Percentiles rank a stretch among this genome's conserved stretches.
Conservation (phyloP, 2,329 filamentous ascomycete species). For the Drechslera avenae region DNA sequence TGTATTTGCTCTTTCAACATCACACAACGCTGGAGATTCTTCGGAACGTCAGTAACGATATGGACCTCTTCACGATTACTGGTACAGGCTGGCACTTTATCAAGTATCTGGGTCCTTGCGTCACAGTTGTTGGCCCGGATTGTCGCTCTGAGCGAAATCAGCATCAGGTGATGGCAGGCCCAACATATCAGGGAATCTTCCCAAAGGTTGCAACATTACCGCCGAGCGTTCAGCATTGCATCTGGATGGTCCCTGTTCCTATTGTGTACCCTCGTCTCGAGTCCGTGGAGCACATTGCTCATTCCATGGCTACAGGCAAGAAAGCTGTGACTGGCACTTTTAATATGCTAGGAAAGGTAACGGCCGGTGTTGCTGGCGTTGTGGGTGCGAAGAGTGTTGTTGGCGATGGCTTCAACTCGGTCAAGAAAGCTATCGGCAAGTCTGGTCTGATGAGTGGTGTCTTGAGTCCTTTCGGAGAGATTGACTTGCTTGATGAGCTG, state of each 20-base stretch:
- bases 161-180: conserved; percentile 89
- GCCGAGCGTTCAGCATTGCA: conserved; percentile 91
- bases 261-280: conserved; percentile 90
- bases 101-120: conserved; percentile 90
- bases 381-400: conserved; percentile 95
- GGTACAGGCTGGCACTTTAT: conserved; percentile 99
- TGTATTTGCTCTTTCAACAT: conserved; percentile 98
- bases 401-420: conserved; percentile 86
- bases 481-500: conserved; percentile 91
- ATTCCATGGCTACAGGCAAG: conserved; percentile 92
- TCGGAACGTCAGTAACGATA: conserved; percentile 83
- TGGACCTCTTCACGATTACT: conserved; percentile 93
- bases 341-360: conserved; percentile 93
- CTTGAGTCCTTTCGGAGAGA: conserved; percentile 92
- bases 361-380: conserved; percentile 91
- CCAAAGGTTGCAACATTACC: conserved; percentile 91
- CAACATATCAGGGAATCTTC: conserved; percentile 96
- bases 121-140: conserved; percentile 88
- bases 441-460: conserved; percentile 94
- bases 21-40: conserved; percentile 95
- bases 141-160: conserved; percentile 90
- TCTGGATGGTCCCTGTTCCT: conserved; percentile 94
- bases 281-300: conserved; percentile 86
- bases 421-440: conserved; percentile 97
- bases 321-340: conserved; percentile 96